A percentile compares a stretch with the other conserved stretches of the same genome.
Evolutionary conservation across 257 asterid genomes (phyloP).

Genomic region (Rubia yunnanensis): DNA sequence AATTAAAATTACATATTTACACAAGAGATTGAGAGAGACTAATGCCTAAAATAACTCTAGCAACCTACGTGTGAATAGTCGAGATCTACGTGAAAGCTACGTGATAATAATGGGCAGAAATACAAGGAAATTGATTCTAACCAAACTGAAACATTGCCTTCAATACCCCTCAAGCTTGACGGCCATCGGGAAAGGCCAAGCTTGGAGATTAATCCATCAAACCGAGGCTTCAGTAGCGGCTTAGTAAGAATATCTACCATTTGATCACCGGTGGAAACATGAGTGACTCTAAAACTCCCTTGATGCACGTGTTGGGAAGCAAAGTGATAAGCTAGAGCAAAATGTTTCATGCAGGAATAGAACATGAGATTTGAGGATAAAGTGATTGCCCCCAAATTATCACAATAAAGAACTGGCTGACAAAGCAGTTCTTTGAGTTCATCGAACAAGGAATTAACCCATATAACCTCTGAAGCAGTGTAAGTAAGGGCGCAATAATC

Average conservation of each 20-base stretch:
- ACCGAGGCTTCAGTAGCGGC: background rate
- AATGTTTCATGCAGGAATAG: background rate
- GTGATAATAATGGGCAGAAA: too few relatives aligned
- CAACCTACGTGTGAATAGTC: too few relatives aligned
- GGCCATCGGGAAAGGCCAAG: background rate
- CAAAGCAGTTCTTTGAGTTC: background rate
- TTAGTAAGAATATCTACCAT: background rate
- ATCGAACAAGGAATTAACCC: background rate
- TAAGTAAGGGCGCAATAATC: background rate
- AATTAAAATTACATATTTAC: too few relatives aligned
- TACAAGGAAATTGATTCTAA: too few relatives aligned
- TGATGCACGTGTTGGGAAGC: background rate
- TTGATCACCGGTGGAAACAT: background rate
- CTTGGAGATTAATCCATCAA: background rate
- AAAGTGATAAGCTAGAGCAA: background rate
- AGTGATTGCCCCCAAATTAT: background rate
- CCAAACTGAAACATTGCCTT: background rate
- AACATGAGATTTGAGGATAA: background rate
- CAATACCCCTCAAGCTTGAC: background rate
- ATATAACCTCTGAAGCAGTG: background rate
- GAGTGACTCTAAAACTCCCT: background rate
- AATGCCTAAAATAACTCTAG: too few relatives aligned
- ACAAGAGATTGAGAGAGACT: too few relatives aligned
- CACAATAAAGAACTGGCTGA: background rate
- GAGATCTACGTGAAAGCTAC: too few relatives aligned